Base-by-base conservation (phyloP, 1,284 basidiomycete genomes). In the Ganoderma meredithae region DNA sequence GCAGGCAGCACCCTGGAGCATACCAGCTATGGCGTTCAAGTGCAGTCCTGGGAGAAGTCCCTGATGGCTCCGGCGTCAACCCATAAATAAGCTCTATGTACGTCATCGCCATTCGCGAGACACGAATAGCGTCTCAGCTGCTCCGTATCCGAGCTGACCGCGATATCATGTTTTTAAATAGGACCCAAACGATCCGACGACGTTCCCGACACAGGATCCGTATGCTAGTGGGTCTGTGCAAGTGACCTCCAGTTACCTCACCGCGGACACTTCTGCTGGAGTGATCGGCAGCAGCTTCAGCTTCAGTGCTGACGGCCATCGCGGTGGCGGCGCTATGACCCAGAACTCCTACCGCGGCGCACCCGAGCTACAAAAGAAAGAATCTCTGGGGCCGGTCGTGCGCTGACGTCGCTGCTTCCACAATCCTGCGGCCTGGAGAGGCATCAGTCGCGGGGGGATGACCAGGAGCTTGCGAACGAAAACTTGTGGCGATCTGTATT, bases 141-240 rank as follows among this genome's bases (percentile, higher is more conserved):
- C 9, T 49, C 12, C 2, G 13, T 19, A 3, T 17, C 19, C 12
- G 15, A 10, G 27, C 41, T 47, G 60, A 40, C 43, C 39, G 43
- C 6, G 31, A 1, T 49, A 3, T 17, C 4, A 22, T 12, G 12
- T 31, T 22, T n/a, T 25, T 33, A 17, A 12, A 1, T 15, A 72
- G 71, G 65, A 72, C 49, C 71, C 71, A 7, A 66, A 72, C 40
- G 69, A 72, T 47, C 69, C 71, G 56, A 72, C 56, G 19, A 70
- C 71, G 1, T 72, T 72, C 69, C 69, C 71, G 44, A 17, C 47
- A 9, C 22, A 43, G 17, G 66, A 43, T 8, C 58, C 58, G 1
- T 49, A 56, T 25, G 22, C 61, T 7, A 22, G n/a, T 12, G 62
- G 58, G 56, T 53, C 67, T n/a, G 33, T 59, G 13, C 61, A 61